Evolutionary conservation across 192 early-diverging fungal species (phyloP), one percentile per base, ranked within the genome.

Genomic region (Podila verticillata): DNA sequence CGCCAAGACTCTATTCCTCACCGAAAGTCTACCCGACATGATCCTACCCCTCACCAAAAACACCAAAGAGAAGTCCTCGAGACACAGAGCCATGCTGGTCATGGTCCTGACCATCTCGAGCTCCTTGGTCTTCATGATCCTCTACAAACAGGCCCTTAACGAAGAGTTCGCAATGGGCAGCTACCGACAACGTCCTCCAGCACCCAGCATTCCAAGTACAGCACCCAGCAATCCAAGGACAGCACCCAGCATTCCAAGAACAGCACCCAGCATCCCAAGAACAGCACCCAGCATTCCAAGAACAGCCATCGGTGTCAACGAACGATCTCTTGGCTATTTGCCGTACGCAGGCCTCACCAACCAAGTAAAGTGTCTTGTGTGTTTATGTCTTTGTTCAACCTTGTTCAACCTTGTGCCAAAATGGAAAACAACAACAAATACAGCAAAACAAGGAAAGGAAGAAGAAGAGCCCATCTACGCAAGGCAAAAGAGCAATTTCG

Each of bases 311-410:
- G 51, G 10, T 24, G 51, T n/a, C 51, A 54, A 24, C 51, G 51
- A 54, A 24, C 20, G 5, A 26, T 24, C 24, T 12, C 51, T 54
- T 5, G 51, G 22, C 30, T 60, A 19, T 4, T 10, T 60, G 58
- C 26, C 58, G 8, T 60, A 60, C 15, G 58, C 58, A 32, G 58
- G 58, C 17, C 58, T 60, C 58, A 60, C 58, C 17, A 60, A 60
- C 29, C 58, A 60, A 29, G 58, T 32, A 60, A 60, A 32, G 17
- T 24, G 24, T 54, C 49, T 5, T 22, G 19, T 54, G 6, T 54
- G 24, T 26, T 54, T 0, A 24, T 0, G 22, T 26, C 22, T 24
- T 54, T 54, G 49, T 54, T 54, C 5, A 54, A 19, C 4, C 1
- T n/a, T 24, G 0, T 54, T 54, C 51, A 54, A 1, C 22, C 51